These are phyloP conservation scores for Neckera pumila DNA, from an alignment of 225 moss, liverwort and hornwort species.

Conservation along the genomic window DNA sequence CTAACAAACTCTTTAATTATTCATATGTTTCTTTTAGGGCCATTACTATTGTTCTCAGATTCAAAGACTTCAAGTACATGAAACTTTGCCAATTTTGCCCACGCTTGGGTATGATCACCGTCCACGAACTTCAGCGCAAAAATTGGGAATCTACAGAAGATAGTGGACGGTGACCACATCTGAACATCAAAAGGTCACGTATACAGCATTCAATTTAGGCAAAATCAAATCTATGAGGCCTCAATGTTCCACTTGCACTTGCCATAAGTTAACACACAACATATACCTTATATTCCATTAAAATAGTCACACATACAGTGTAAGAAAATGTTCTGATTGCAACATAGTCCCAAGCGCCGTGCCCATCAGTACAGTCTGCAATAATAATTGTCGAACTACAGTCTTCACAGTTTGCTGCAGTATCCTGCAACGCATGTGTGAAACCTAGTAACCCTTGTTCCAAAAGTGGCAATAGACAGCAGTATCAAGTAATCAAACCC, in stretches of 20 bases:
- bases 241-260: not conserved
- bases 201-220: not conserved
- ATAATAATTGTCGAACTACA: not conserved
- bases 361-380: not conserved
- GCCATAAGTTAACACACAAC: not conserved
- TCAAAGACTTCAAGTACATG: not conserved
- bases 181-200: not conserved
- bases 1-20: not conserved
- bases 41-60: not conserved
- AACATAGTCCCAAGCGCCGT: not conserved
- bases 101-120: accelerated
- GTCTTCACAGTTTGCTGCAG: not conserved
- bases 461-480: not conserved
- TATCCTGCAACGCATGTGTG: not conserved
- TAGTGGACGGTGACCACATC: not conserved
- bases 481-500: not conserved
- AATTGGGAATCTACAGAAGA: too few relatives aligned
- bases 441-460: not conserved
- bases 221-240: not conserved
- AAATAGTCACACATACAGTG: not conserved
- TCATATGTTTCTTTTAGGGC: not conserved
- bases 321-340: not conserved
- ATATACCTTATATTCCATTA: not conserved
- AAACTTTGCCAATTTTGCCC: not conserved
- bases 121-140: not conserved